Evolutionary conservation across 2,329 filamentous ascomycete species (phyloP).

Genomic region (Curvularia hawaiiensis): DNA sequence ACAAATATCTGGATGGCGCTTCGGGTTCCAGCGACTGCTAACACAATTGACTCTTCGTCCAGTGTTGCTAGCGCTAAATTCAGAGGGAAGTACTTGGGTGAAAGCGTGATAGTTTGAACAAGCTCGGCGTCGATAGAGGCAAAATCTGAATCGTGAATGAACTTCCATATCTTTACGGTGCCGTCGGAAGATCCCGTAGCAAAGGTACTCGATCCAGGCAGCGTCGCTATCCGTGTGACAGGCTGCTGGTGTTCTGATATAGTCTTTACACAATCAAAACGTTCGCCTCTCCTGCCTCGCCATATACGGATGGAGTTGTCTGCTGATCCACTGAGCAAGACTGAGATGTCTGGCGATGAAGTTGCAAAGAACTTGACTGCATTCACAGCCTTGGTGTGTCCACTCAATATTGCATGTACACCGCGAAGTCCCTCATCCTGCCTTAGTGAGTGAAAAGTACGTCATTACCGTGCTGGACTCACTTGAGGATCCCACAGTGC

Average conservation of each 20-base stretch:
- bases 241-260: slow-evolving; percentile 72
- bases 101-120: slow-evolving; percentile 66
- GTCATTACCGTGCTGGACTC: slow-evolving; percentile 44
- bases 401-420: slow-evolving; percentile 69
- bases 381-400: slow-evolving; percentile 81
- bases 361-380: slow-evolving; percentile 77
- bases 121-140: slow-evolving; percentile 32
- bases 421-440: slow-evolving; percentile 59
- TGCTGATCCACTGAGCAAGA: slow-evolving; percentile 79
- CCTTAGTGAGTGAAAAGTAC: slow-evolving; percentile 17
- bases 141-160: slow-evolving; percentile 50
- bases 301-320: slow-evolving; percentile 77
- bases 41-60: slow-evolving; percentile 62
- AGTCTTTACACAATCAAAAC: slow-evolving; percentile 54
- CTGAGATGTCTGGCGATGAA: slow-evolving; percentile 53
- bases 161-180: slow-evolving; percentile 69
- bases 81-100: slow-evolving; percentile 82
- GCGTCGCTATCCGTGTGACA: slow-evolving; percentile 67
- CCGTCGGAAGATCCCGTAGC: slow-evolving; percentile 68
- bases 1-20: slow-evolving; percentile 82
- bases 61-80: slow-evolving; percentile 72
- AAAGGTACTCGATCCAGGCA: slow-evolving; percentile 55
- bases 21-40: slow-evolving; percentile 87
- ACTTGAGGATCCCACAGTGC: slow-evolving; percentile 85
- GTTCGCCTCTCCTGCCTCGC: slow-evolving; percentile 42